Percentiles rank a stretch among this genome's conserved stretches.
Conservation (phyloP, 2,329 filamentous ascomycete genomes). For the Trichoderma gracile region DNA sequence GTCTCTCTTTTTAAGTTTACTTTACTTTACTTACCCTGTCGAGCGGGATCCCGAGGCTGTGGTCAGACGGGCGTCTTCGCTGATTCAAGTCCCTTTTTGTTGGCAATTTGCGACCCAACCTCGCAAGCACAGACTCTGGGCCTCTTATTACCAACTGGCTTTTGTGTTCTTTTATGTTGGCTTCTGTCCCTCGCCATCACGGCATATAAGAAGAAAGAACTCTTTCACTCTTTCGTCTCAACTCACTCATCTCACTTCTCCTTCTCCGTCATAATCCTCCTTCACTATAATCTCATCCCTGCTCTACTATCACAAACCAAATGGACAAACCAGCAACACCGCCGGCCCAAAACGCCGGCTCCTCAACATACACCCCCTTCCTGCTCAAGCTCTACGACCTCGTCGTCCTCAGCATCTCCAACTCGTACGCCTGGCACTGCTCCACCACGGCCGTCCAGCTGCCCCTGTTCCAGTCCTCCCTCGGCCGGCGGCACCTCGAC, state of each 20-base stretch:
- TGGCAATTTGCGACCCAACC: too few relatives aligned
- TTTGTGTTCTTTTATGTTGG: too few relatives aligned
- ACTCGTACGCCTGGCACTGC: constrained; percentile 42
- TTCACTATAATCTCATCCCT: too few relatives aligned
- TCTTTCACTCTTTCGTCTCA: not conserved
- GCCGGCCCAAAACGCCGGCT: constrained; percentile 11
- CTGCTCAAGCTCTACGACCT: constrained; percentile 42
- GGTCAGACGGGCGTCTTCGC: too few relatives aligned
- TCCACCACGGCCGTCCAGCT: constrained; percentile 35
- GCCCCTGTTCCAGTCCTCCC: constrained; percentile 38
- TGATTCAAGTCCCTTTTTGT: too few relatives aligned
- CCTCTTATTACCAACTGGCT: too few relatives aligned
- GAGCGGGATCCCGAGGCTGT: too few relatives aligned
- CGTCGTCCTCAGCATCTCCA: constrained; percentile 46
- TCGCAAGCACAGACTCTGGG: too few relatives aligned
- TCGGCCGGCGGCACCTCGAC: constrained; percentile 43
- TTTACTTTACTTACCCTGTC: too few relatives aligned
- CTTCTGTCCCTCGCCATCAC: not conserved
- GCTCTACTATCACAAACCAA: not conserved
- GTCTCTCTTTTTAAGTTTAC: too few relatives aligned
- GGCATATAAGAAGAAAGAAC: too few relatives aligned
- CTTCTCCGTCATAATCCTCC: not conserved
- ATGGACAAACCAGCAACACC: not conserved
- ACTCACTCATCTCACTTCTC: not conserved
- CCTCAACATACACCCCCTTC: constrained; percentile 17